Evolutionary conservation across 2,329 filamentous ascomycete genomes (phyloP).

Genomic region (Claviceps sp.): DNA sequence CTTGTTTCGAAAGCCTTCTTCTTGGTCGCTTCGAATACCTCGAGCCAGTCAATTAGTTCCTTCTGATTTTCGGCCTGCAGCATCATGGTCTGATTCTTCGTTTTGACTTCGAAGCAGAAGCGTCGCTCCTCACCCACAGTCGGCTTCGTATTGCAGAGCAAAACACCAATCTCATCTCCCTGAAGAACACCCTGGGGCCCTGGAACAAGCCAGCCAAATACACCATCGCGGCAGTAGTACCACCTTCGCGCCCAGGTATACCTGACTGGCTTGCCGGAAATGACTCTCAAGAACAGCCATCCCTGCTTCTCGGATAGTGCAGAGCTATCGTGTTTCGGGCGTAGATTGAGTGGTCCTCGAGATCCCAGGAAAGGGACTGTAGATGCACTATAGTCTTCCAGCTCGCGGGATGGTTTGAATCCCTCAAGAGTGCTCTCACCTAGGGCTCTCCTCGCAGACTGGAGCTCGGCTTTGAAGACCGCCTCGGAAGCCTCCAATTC

Average conservation of each 20-base stretch:
- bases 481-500: conserved; percentile 88
- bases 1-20: conserved; percentile 74
- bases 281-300: conserved; percentile 75
- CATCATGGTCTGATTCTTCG: conserved; percentile 79
- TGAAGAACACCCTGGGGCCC: conserved; percentile 79
- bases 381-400: conserved; percentile 83
- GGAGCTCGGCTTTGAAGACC: conserved; percentile 68
- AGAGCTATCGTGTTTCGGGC: conserved; percentile 36
- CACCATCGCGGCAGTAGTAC: conserved; percentile 92
- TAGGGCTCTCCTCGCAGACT: conserved; percentile 66
- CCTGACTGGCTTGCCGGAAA: conserved; percentile 77
- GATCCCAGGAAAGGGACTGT: conserved; percentile 79
- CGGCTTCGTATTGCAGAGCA: conserved; percentile 85
- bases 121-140: conserved; percentile 84
- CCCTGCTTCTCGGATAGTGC: conserved; percentile 71
- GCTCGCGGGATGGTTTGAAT: conserved; percentile 72
- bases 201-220: conserved; percentile 89
- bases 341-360: conserved; percentile 51
- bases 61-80: conserved; percentile 86
- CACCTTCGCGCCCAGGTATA: conserved; percentile 85
- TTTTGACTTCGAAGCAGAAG: conserved; percentile 98
- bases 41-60: conserved; percentile 89
- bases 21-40: conserved; percentile 87
- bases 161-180: conserved; percentile 87
- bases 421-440: conserved; percentile 60